Evolutionary conservation across 768 basidiomycete genomes (phyloP), one percentile per base, ranked within the genome.

Genomic region (Phlebiopsis gigantea): DNA sequence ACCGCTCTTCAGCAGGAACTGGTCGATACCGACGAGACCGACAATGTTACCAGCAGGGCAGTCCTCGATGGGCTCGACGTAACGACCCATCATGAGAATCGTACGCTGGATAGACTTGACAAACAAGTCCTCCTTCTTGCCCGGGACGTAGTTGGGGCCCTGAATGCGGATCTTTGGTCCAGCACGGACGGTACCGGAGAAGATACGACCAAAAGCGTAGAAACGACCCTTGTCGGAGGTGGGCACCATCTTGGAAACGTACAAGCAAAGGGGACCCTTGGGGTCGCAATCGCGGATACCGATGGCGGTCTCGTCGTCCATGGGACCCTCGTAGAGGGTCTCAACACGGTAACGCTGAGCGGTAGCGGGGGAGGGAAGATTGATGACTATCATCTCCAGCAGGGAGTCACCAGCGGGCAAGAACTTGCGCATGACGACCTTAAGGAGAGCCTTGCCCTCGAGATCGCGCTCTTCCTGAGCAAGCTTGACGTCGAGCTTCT

Each of bases 131-230:
- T 97, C 92, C 80, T 98, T 99, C 86, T 94, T 96, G 66, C 97
- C 97, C 30, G 97, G 97, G 57, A 95, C 57, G 75, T 95, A 99
- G 83, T 98, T 99, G 64, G 97, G 97, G 21, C 97, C 97, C 76
- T 99, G 97, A 67, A 99, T 98, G 68, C 97, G 93, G 76, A 98
- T 84, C 79, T 99, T 99, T 69, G 97, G 97, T 55, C 97, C 97
- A 56, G 97, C 84, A 64, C 84, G 87, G 69, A 98, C 94, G 60
- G 94, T 98, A 69, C 97, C 97, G 61, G 97, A 91, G 83, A 99
- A 99, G 78, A 99, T 88, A 83, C 97, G 97, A 75, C 97, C 97
- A 74, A 99, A 99, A 60, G 97, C 97, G 75, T 98, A 98, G 90
- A 98, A 99, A 59, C 97, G 94, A 68, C 97, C 97, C 78, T 98